A percentile compares a stretch with the other conserved stretches of the same genome.
phyloP scores from a whole-genome alignment of 345 rosid genomes.

The Combretum micranthum region DNA sequence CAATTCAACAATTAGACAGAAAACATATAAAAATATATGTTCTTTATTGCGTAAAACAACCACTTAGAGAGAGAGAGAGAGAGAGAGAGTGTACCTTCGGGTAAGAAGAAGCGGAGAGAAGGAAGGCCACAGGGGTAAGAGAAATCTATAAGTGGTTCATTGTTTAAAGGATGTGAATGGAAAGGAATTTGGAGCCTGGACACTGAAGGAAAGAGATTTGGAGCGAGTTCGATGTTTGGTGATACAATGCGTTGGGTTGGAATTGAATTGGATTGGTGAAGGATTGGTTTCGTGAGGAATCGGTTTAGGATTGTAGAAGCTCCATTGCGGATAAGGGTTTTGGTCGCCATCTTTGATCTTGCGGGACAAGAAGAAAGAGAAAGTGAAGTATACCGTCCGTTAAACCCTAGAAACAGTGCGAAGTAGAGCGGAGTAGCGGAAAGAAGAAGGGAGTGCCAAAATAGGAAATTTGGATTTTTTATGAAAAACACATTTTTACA shows the following conservation, averaged over 20 bases:
- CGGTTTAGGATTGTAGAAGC: constrained; percentile 55
- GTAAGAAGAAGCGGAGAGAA: constrained; percentile 76
- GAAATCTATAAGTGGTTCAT: constrained; percentile 31
- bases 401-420: constrained; percentile 11
- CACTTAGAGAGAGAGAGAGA: background rate
- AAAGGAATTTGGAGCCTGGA: constrained; percentile 34
- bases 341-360: constrained; percentile 47
- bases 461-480: constrained; percentile 1
- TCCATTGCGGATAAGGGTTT: constrained; percentile 58
- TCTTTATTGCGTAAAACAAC: background rate
- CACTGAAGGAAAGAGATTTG: constrained; percentile 55
- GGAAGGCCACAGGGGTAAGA: constrained; percentile 79
- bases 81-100: constrained; percentile 44
- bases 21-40: too few relatives aligned
- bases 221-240: constrained; percentile 28
- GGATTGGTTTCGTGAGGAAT: constrained; percentile 27
- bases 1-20: too few relatives aligned
- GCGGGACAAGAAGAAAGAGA: background rate
- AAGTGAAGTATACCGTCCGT: too few relatives aligned
- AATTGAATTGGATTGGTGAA: constrained; percentile 26
- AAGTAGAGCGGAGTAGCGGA: background rate
- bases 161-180: constrained; percentile 38
- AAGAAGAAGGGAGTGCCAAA: constrained; percentile 1
- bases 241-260: constrained; percentile 18
- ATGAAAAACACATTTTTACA: too few relatives aligned